Evolutionary conservation across 2,329 filamentous ascomycete genomes (phyloP).

Genomic region (Beauveria sp.): DNA sequence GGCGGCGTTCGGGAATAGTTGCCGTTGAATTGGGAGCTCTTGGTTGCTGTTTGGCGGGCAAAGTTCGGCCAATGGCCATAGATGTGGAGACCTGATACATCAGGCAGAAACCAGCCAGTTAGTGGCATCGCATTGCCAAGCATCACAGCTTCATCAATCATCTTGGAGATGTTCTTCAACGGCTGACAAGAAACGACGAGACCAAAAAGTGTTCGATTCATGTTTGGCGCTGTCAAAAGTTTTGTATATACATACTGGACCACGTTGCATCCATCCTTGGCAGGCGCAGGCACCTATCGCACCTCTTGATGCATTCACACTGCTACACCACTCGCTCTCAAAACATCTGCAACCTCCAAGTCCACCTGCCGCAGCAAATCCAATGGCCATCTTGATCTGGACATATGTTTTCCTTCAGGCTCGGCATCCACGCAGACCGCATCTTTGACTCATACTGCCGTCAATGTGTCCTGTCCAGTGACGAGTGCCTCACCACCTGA

Average conservation of each 20-base stretch:
- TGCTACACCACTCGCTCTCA: not conserved
- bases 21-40: conserved; percentile 2
- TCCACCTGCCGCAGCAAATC: not conserved
- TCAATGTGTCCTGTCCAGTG: not conserved
- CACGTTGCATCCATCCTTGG: not conserved
- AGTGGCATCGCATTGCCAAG: not conserved
- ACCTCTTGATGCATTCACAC: not conserved
- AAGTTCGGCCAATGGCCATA: conserved; percentile 8
- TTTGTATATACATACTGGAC: not conserved
- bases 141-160: not conserved
- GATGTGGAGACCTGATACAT: conserved; percentile 9
- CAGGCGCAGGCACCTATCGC: not conserved
- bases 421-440: not conserved
- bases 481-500: not conserved
- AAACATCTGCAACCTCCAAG: not conserved
- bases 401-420: not conserved
- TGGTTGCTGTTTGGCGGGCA: conserved; percentile 15
- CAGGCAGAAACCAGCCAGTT: conserved; percentile 10
- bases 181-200: not conserved
- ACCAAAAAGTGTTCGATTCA: too few relatives aligned
- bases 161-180: not conserved
- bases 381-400: not conserved
- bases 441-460: not conserved
- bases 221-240: not conserved
- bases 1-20: not conserved